phyloP scores from a whole-genome alignment of 2,329 filamentous ascomycete genomes.

The Escovopsis sp. region DNA sequence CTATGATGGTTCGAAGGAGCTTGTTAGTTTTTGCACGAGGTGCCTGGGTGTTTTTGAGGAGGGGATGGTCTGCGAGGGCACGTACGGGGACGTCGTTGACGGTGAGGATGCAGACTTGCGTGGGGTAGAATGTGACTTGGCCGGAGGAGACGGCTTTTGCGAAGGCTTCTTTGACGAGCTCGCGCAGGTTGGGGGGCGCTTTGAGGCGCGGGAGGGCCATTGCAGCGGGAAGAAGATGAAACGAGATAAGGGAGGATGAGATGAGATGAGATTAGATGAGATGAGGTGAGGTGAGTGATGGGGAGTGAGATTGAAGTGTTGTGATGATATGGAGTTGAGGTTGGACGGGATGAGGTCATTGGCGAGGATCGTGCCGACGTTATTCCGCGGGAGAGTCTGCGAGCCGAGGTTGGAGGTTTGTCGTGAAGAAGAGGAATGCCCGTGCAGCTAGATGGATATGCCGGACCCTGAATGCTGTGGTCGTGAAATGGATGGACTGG shows the following conservation, averaged over 20 bases:
- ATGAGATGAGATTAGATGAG: no score
- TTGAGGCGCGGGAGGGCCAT: constrained; percentile 22
- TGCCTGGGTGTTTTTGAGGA: background rate
- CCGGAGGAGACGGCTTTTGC: constrained; percentile 30
- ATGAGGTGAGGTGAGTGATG: no score
- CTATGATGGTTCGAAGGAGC: constrained; percentile 26
- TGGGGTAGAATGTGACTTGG: constrained; percentile 39
- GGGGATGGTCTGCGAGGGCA: background rate
- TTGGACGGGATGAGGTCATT: background rate
- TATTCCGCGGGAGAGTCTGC: no score
- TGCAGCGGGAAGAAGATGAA: background rate
- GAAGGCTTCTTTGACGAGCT: constrained; percentile 36
- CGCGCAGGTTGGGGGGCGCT: constrained; percentile 32
- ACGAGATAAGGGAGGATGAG: background rate
- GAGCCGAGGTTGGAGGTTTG: no score
- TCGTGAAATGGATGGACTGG: background rate
- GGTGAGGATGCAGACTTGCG: constrained; percentile 34
- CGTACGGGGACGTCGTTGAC: constrained; percentile 29
- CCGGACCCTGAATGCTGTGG: background rate
- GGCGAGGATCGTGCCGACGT: no score
- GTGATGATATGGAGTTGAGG: background rate
- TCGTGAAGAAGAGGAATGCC: background rate
- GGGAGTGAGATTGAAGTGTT: no score
- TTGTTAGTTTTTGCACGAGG: background rate
- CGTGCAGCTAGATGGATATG: no score